A percentile compares a stretch with the other conserved stretches of the same genome.
Conservation (phyloP, 441 rosid genomes). For the Viola pubescens region DNA sequence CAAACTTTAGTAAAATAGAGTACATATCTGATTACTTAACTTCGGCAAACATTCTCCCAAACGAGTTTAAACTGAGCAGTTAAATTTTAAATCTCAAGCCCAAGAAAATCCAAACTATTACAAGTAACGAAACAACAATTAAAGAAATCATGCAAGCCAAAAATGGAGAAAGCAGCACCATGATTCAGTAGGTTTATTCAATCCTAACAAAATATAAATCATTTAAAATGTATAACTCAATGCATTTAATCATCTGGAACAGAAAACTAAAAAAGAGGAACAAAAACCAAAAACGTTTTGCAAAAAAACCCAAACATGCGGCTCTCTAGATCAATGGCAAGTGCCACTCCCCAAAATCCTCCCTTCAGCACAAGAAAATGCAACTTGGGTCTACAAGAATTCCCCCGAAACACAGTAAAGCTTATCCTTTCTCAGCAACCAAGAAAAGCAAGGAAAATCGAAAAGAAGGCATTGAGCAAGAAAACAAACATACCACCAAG, state of each 20-base stretch:
- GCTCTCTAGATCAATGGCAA: background rate
- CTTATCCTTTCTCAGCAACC: slow-evolving; percentile 1
- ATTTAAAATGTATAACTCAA: slow-evolving; percentile 1
- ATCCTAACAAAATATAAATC: too few species aligned
- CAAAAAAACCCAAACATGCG: background rate
- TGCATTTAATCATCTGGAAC: background rate
- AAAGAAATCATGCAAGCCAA: background rate
- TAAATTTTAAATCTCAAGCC: background rate
- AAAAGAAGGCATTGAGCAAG: background rate
- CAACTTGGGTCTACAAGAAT: background rate
- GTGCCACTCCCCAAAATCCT: background rate
- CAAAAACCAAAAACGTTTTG: slow-evolving; percentile 1
- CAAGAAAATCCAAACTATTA: background rate
- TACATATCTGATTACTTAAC: background rate
- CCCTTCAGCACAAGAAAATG: background rate
- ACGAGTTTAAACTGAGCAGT: background rate
- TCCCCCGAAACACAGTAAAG: slow-evolving; percentile 2
- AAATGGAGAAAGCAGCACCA: background rate
- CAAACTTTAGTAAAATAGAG: background rate
- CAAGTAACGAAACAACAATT: background rate
- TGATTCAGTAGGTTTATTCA: too few species aligned
- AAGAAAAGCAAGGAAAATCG: background rate
- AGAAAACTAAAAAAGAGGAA: background rate
- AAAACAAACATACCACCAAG: slow-evolving; percentile 63
- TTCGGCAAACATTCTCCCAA: background rate